Evolutionary conservation across 208 protist species (phyloP), one percentile per base, ranked within the genome.

Genomic region (Hexamita inflata): DNA sequence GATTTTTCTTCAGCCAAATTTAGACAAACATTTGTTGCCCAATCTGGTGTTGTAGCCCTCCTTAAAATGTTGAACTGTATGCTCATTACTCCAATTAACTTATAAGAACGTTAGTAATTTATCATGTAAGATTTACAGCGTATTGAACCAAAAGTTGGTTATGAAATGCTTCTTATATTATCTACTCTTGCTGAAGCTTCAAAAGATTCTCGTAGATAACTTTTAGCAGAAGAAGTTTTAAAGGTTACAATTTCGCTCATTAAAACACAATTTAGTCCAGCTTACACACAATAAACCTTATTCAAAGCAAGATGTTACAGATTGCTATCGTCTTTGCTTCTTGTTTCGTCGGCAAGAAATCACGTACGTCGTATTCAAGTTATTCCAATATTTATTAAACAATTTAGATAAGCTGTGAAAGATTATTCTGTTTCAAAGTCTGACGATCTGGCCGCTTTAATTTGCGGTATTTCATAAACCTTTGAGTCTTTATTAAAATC

Each of bases 121-220:
- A 29, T 35, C 28, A 15, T 30, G n/a, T n/a, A 70, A 9, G 9
- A 35, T 40, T 15, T 70, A 4, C 28, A 9, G 11, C 2, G 64
- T 19, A 45, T n/a, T 24, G 64, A 70, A 45, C 64, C 64, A 24
- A 70, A 70, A 34, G 4, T 45, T 35, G 64, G 30, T 57, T 70
- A 70, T 49, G 64, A 70, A 49, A 45, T 9, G 4, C 35, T 70
- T 19, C 42, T 70, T 19, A 49, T 70, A 28, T 38, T 70, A 57
- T 7, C 64, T 40, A 32, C 64, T 45, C 38, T 70, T 30, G 9
- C 64, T 24, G 64, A 70, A 29, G 2, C 42, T 24, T 4, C 64
- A 40, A n/a, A 49, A 30, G 64, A 70, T 38, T 40, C 64, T 32
- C 64, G 64, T n/a, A 45, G 9, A 38, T 9, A 4, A 19, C 15